Evolutionary conservation across 257 asterid species (phyloP).

Genomic region (Oldenlandia corymbosa): DNA sequence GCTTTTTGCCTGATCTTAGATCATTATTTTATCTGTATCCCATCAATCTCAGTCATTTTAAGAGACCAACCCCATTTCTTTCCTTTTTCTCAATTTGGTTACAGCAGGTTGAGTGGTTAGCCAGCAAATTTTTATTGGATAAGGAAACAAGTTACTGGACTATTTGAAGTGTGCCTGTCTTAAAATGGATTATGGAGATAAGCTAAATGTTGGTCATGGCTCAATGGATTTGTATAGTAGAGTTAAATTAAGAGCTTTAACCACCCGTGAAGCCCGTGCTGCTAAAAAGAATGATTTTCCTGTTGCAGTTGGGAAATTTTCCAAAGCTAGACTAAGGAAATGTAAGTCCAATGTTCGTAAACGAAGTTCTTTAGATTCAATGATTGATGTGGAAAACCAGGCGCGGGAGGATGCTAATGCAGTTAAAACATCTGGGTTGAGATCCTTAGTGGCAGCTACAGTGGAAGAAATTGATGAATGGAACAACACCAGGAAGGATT

Average conservation of each 20-base stretch:
- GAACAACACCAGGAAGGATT: background rate
- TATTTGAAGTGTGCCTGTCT: background rate
- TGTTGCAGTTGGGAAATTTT: conserved; percentile 1
- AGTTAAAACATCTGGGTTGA: background rate
- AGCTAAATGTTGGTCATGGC: background rate
- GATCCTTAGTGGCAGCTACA: background rate
- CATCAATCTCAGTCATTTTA: too few relatives aligned
- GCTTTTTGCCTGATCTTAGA: background rate
- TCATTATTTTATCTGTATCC: background rate
- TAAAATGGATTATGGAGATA: conserved; percentile 5
- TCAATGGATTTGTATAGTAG: conserved; percentile 15
- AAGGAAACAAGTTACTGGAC: background rate
- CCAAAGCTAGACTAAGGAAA: background rate
- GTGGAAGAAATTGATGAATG: background rate
- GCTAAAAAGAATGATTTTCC: background rate
- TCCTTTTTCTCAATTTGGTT: background rate
- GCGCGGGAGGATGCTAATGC: background rate
- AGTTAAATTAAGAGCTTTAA: conserved; percentile 10
- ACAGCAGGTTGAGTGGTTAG: background rate
- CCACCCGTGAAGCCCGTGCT: background rate
- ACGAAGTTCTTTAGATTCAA: background rate
- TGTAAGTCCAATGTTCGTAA: background rate
- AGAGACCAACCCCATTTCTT: background rate
- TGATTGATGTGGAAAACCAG: background rate
- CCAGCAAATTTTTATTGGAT: background rate